Evolutionary conservation across 2,329 filamentous ascomycete genomes (phyloP).

Genomic region (Curvularia eragrostidis): DNA sequence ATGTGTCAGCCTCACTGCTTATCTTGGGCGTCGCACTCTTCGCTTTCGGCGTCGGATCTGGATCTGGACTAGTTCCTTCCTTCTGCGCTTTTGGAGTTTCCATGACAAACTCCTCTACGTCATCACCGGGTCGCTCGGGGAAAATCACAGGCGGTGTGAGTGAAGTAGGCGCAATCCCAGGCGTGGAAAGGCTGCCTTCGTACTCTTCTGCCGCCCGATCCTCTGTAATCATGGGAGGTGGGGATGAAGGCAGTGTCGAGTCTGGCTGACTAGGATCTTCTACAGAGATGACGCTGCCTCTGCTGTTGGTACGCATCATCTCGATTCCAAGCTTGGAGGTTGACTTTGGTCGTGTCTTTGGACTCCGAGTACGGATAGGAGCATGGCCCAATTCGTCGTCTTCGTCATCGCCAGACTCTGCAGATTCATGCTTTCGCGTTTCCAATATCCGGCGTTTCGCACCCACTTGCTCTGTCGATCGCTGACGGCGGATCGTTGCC

Average conservation of each 20-base stretch:
- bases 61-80: conserved; percentile 44
- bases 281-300: conserved; percentile 72
- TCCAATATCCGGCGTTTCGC: conserved; percentile 78
- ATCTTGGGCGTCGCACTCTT: conserved; percentile 8
- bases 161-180: conserved; percentile 41
- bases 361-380: conserved; percentile 60
- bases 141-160: conserved; percentile 62
- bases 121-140: conserved; percentile 51
- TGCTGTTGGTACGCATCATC: conserved; percentile 97
- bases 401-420: conserved; percentile 91
- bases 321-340: conserved; percentile 88
- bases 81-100: conserved; percentile 50
- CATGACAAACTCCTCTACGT: conserved; percentile 47
- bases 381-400: conserved; percentile 82
- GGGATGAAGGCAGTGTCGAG: conserved; percentile 44
- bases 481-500: conserved; percentile 62
- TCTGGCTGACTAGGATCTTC: conserved; percentile 52
- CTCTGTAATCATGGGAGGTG: conserved; percentile 52
- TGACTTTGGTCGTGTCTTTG: conserved; percentile 53
- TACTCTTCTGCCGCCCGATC: conserved; percentile 48
- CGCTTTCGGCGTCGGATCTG: conserved; percentile 51
- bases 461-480: conserved; percentile 75
- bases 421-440: conserved; percentile 73
- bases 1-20: conserved; percentile 6
- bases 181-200: conserved; percentile 30